Evolutionary conservation across 805 yeast genomes (phyloP), one percentile per base, ranked within the genome.

Genomic region (Candida ortonii): DNA sequence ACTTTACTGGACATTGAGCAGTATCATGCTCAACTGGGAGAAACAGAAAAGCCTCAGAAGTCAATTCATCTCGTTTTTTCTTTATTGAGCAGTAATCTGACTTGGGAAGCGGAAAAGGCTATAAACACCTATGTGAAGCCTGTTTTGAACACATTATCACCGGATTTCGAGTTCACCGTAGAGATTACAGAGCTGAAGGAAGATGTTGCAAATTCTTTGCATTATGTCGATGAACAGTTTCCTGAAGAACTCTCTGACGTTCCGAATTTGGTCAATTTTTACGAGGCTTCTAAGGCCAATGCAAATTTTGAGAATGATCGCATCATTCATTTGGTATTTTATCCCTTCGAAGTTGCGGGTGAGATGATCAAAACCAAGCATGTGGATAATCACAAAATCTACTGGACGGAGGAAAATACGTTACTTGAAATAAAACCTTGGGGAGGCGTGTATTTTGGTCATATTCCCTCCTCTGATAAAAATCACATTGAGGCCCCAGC

Each of bases 361-460:
- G 51, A 47, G 7, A 16, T 13, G 2, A 35, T 57, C 8, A 20
- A 36, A 9, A 22, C 39, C 9, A 43, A 42, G 22, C 23, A 15
- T 2, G 41, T 53, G 15, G 52, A 50, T 24, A 40, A 33, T 5
- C 30, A 30, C 8, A 19, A 22, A 4, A 19, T 50, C 3, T 51
- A 49, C 26, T 36, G 53, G 1, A 17, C 31, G 6, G 13, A 25
- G 5, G 55, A 47, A 25, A 56, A 55, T 32, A 43, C 47, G 2
- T 36, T 36, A 28, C 18, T 49, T 8, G 25, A 28, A 13, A 43
- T 59, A 8, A 36, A 28, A 3, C 16, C 38, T 9, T 53, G 56
- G 57, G 62, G 62, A 3, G 33, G 44, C 1, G 30, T 57, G 7
- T 59, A 57, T 32, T 57, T 57, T 30, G 45, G 53, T 2, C 55